Evolutionary conservation across 2,329 filamentous ascomycete species (phyloP), one percentile per base, ranked within the genome.

Genomic region (Exophiala alcalophila): DNA sequence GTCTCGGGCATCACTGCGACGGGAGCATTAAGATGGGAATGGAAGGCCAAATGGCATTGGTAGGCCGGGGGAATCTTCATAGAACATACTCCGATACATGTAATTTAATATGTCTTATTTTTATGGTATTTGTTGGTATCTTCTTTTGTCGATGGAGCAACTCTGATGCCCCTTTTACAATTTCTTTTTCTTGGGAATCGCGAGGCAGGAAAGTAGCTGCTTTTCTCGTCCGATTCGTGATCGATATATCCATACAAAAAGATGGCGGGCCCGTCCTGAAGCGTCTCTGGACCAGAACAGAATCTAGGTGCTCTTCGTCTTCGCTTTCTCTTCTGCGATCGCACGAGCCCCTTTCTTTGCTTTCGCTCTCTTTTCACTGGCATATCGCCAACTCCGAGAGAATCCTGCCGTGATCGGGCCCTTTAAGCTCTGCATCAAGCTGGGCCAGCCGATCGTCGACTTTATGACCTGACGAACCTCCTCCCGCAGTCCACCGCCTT

Each of bases 381-480:
- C 58, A 62, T 98, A 98, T 50, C 81, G 77, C 70, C 77, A 76
- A 4, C 83, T 83, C 57, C 82, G 78, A 5, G 70, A 61, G 11
- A 85, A 62, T 0, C 92, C 94, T 0, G 85, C 82, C 2, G 89
- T 97, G 30, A 96, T 64, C 1, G 85, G 63, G 2, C 89, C 83
- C 68, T 98, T 98, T 50, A 91, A 61, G 40, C 82, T 92, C 66
- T 98, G 91, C 4, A 81, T 81, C 2, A 86, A 88, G 58, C 88
- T 92, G 1, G 92, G 90, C 92, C 92, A 97, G 42, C 80, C 78
- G 57, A 97, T 87, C 0, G 94, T 97, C 61, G 85, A 84, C 60
- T 81, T 84, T 59, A 98, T 90, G 27, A 89, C 84, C 25, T 75
- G 73, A 23, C 82, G 77, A 12, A 97, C 80, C 54, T 84, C 82